Evolutionary conservation across 2,329 filamentous ascomycete species (phyloP).

Genomic region (Talaromyces pinophilus): DNA sequence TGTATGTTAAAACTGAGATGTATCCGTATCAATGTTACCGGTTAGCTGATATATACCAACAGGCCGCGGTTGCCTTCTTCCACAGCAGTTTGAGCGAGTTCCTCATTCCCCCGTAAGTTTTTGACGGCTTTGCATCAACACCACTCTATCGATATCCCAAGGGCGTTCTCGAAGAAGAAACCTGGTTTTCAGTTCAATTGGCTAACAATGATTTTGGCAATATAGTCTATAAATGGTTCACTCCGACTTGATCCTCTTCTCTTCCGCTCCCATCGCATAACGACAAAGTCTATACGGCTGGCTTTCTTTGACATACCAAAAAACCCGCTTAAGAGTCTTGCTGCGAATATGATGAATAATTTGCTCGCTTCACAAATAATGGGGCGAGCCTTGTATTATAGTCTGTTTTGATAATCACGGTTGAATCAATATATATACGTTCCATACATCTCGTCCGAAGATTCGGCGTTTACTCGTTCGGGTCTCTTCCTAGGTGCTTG

Average conservation of each 20-base stretch:
- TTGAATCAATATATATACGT: not conserved
- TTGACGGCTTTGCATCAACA: not conserved
- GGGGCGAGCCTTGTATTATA: constrained; percentile 3
- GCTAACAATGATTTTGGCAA: not conserved
- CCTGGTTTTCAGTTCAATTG: not conserved
- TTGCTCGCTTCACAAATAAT: not conserved
- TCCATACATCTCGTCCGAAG: constrained; percentile 6
- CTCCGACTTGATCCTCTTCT: not conserved
- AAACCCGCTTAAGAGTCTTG: not conserved
- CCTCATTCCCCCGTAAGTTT: constrained; percentile 62
- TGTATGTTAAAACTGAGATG: constrained; percentile 50
- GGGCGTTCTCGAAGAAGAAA: not conserved
- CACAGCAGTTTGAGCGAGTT: constrained; percentile 68
- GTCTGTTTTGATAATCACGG: constrained; percentile 11
- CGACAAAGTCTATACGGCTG: not conserved
- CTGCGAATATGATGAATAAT: constrained; percentile 6
- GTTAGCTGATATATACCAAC: constrained; percentile 15
- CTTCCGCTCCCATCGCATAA: constrained; percentile 2
- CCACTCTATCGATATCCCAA: too few relatives aligned
- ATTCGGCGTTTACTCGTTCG: not conserved
- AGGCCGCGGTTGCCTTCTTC: constrained; percentile 68
- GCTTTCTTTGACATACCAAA: not conserved
- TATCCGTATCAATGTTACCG: not conserved
- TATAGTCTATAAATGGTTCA: constrained; percentile 13
- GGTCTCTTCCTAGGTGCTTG: not conserved